These are phyloP conservation scores for Bertia moriformis DNA, from an alignment of 2,329 filamentous ascomycete species.

Conservation along the genomic window DNA sequence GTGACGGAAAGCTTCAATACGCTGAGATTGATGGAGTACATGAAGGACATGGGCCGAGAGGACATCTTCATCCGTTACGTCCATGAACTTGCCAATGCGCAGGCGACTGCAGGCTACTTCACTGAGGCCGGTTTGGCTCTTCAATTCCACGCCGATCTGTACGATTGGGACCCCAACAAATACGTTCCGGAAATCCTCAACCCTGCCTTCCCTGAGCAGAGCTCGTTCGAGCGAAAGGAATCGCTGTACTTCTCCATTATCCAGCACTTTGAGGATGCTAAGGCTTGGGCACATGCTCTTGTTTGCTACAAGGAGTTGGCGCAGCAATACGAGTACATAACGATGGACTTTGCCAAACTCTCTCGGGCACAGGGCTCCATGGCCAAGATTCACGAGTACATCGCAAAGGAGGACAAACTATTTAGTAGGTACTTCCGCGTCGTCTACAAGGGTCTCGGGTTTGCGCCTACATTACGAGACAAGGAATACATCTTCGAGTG, in stretches of 20 bases:
- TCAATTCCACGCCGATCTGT: constrained; percentile 79
- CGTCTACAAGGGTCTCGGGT: constrained; percentile 76
- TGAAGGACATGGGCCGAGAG: constrained; percentile 91
- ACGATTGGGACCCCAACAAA: constrained; percentile 71
- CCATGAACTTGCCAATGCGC: constrained; percentile 71
- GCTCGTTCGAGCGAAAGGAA: constrained; percentile 84
- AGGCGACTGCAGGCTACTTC: constrained; percentile 61
- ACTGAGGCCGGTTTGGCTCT: constrained; percentile 82
- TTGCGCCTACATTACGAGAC: constrained; percentile 65
- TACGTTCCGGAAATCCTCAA: constrained; percentile 53
- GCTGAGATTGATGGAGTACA: constrained; percentile 82
- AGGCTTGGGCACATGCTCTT: constrained; percentile 80
- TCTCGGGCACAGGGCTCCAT: constrained; percentile 80
- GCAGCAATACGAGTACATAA: constrained; percentile 74
- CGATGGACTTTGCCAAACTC: constrained; percentile 84
- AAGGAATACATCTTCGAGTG: constrained; percentile 91
- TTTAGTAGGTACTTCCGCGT: constrained; percentile 83
- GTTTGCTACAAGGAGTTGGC: constrained; percentile 82
- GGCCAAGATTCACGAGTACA: constrained; percentile 78
- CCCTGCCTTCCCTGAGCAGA: constrained; percentile 68
- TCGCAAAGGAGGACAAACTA: constrained; percentile 62
- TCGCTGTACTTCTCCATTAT: constrained; percentile 88
- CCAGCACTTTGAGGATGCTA: constrained; percentile 84
- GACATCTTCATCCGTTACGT: constrained; percentile 95
- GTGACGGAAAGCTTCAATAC: constrained; percentile 70